phyloP scores from a whole-genome alignment of 441 rosid genomes.

The Hura crepitans region DNA sequence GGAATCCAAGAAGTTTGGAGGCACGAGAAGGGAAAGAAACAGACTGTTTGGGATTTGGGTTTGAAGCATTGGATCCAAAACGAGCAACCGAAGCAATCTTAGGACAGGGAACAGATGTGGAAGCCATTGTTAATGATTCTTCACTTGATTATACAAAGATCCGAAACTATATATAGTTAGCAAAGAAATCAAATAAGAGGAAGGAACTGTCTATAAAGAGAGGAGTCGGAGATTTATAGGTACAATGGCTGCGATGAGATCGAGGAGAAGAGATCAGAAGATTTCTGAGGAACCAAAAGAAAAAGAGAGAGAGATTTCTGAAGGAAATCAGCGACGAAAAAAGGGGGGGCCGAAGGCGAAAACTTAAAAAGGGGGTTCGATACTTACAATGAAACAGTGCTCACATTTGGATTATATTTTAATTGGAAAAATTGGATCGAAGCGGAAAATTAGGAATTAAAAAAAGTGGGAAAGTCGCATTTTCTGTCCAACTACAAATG shows the following conservation, averaged over 20 bases:
- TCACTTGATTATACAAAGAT: not conserved
- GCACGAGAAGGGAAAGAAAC: slow-evolving; percentile 24
- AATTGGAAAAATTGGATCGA: not conserved
- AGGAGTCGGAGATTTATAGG: slow-evolving; percentile 15
- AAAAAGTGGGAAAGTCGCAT: not conserved
- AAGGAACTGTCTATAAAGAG: not conserved
- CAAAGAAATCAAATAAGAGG: not conserved
- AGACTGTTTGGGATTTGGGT: slow-evolving; percentile 25
- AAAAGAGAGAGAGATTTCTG: not conserved
- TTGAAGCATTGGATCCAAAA: slow-evolving; percentile 35
- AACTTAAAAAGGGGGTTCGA: not conserved
- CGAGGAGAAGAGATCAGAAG: slow-evolving; percentile 27
- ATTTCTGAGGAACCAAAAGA: slow-evolving; percentile 10
- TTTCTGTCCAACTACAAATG: not conserved
- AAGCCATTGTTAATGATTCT: slow-evolving; percentile 43
- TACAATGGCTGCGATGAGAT: slow-evolving; percentile 33
- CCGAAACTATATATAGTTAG: too few relatives aligned
- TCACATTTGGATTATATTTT: not conserved
- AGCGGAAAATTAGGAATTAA: not conserved
- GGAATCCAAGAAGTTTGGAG: slow-evolving; percentile 35
- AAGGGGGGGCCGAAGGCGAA: too few relatives aligned
- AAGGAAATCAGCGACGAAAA: not conserved
- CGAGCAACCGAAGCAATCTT: slow-evolving; percentile 44
- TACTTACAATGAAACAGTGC: slow-evolving; percentile 9
- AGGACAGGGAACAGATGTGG: slow-evolving; percentile 55